Evolutionary conservation across 306 rosid species (phyloP).

Genomic region (Cucurbita maxima): DNA sequence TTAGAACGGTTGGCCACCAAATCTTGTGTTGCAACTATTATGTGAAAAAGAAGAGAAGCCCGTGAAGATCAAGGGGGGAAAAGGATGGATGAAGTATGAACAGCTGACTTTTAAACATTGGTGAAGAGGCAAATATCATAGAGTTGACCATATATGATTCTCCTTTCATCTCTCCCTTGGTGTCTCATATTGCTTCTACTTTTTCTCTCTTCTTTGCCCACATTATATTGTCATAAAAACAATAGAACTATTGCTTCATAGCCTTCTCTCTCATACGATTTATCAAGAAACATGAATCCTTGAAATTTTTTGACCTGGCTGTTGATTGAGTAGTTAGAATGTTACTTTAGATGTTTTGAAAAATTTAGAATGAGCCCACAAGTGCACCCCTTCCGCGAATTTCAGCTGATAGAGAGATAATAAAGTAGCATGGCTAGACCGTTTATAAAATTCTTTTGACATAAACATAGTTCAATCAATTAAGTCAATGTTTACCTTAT

Average conservation of each 20-base stretch:
- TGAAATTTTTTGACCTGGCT: not conserved
- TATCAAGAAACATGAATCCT: not conserved
- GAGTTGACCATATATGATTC: not conserved
- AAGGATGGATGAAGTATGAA: not conserved
- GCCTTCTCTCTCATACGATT: not conserved
- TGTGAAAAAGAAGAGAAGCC: not conserved
- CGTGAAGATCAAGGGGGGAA: slow-evolving; percentile 4
- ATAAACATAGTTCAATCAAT: not conserved
- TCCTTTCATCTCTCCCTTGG: not conserved
- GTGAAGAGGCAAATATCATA: not conserved
- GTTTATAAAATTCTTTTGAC: not conserved
- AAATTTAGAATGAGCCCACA: not conserved
- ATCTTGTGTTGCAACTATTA: not conserved
- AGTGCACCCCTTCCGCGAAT: not conserved
- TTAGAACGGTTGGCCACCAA: not conserved
- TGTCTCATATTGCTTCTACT: not conserved
- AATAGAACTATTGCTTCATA: not conserved
- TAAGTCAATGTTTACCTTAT: not conserved
- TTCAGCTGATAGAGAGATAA: not conserved
- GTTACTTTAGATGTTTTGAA: not conserved
- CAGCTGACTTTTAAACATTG: not conserved
- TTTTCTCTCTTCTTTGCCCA: not conserved
- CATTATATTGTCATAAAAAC: not conserved
- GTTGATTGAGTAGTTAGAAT: not conserved
- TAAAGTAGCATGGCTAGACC: too few relatives aligned